Evolutionary conservation across 2,329 filamentous ascomycete species (phyloP).

Genomic region (Penicillium fuscoglaucum): DNA sequence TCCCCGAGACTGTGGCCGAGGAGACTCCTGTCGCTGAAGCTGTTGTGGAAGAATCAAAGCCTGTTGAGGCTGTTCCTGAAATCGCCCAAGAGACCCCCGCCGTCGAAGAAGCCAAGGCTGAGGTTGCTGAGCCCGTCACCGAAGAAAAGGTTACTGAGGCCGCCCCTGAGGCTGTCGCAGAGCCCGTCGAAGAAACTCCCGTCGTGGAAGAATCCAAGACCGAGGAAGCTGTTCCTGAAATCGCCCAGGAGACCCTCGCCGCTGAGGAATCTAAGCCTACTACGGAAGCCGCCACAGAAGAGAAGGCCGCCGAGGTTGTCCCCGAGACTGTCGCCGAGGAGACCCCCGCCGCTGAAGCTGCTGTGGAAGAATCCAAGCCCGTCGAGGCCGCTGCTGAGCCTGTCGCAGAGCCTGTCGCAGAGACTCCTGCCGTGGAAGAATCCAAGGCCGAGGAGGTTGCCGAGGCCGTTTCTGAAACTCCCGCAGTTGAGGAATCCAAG

Average conservation of each 20-base stretch:
- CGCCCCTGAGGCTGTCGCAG: background rate
- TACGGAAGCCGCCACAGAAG: background rate
- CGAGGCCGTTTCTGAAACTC: slow-evolving; percentile 5
- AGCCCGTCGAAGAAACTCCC: slow-evolving; percentile 5
- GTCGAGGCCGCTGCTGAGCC: slow-evolving; percentile 6
- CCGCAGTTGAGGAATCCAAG: background rate
- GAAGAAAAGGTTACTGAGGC: slow-evolving; percentile 9
- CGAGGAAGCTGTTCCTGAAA: too few relatives aligned
- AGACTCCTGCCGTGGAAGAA: slow-evolving; percentile 1
- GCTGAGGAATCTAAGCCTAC: background rate
- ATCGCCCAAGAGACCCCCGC: background rate
- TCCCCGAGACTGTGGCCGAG: slow-evolving; percentile 7
- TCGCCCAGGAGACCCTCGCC: too few relatives aligned
- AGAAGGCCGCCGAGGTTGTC: background rate
- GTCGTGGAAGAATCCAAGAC: background rate
- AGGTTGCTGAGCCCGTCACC: background rate
- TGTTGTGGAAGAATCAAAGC: background rate
- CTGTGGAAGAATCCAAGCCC: slow-evolving; percentile 2
- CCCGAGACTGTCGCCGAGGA: slow-evolving; percentile 8
- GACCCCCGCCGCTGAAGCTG: background rate
- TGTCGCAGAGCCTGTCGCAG: background rate
- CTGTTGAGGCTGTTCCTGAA: slow-evolving; percentile 3
- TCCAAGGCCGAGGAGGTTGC: background rate
- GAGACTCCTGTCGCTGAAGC: background rate
- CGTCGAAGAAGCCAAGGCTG: background rate